A percentile compares a stretch with the other conserved stretches of the same genome.
These are phyloP conservation scores for Pouteria glomerata DNA, from an alignment of 148 eudicot species.

Conservation along the genomic window DNA sequence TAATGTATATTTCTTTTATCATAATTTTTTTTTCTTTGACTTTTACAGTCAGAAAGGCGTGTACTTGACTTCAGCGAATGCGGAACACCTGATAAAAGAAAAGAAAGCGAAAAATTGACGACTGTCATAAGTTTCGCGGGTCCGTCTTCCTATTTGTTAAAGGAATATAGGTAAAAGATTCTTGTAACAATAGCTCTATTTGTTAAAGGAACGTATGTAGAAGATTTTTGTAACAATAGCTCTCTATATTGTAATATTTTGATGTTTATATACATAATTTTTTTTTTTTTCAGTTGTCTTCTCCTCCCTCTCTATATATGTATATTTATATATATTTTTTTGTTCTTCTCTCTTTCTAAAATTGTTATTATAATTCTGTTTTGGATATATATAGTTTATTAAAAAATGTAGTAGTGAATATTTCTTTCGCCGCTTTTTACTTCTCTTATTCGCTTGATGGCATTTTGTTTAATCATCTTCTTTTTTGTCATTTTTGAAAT, in stretches of 20 bases:
- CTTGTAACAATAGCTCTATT: constrained; percentile 11
- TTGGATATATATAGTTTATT: too few relatives aligned
- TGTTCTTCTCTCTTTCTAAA: neutral
- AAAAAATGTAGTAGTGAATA: too few relatives aligned
- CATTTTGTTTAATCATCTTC: too few relatives aligned
- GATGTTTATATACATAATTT: neutral
- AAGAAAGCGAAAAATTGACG: constrained; percentile 28
- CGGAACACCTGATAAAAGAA: constrained; percentile 49
- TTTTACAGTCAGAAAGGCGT: constrained; percentile 59
- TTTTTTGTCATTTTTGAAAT: too few relatives aligned
- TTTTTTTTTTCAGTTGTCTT: too few relatives aligned
- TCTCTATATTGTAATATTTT: neutral
- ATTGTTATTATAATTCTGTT: too few relatives aligned
- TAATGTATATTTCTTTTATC: neutral
- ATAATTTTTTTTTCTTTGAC: neutral
- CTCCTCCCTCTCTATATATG: too few relatives aligned
- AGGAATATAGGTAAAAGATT: constrained; percentile 37
- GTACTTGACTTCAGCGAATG: constrained; percentile 83
- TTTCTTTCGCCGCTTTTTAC: too few relatives aligned
- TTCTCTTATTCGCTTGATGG: too few relatives aligned
- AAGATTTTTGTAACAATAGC: neutral
- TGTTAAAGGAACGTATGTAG: constrained; percentile 48
- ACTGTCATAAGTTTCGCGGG: constrained; percentile 27
- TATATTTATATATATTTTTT: neutral
- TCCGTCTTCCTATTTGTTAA: constrained; percentile 43